Base-by-base conservation (phyloP, 257 asterid species). In the Ocimum tenuiflorum region DNA sequence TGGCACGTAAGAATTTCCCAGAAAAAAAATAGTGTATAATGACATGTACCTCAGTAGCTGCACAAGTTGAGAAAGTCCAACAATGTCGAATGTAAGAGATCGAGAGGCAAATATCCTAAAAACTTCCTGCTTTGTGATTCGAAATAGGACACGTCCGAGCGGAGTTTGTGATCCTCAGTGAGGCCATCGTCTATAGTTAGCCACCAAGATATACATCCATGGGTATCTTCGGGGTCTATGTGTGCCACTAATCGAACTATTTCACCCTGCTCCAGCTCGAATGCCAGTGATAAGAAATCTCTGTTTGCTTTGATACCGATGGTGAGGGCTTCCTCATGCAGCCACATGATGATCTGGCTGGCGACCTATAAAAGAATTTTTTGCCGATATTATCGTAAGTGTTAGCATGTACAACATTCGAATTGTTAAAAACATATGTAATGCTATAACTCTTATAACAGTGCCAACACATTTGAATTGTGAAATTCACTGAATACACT, bases 151-250 rank as follows among this genome's bases (percentile, higher is more conserved):
- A 74, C 63, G 59, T 86, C 85, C 24, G 81, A 71, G 18, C 43
- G 79, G 70, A 84, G 72, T 33, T 83, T 84, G 79, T 69, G 77
- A 51, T 88, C 91, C 58, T 77, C 89, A 0, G 77, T 72, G 54
- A 75, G 73, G 35, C 89, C 95, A 39, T 87, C 80, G 7, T 85
- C 88, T 59, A 88, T 58, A 15, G 77, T 84, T 67, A 94, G 76
- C 97, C 97, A 94, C 97, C 99, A 94, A 5, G 97, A 84, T 67
- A 94, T 86, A 86, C 96, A 94, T n/a, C 96, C 96, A 68, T 78
- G 71, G 47, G 81, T 24, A 74, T 88, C 88, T 33, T 88, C 91
- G 4, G 97, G 96, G 82, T 90, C 94, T 14, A 86, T 80, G 48
- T 90, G 96, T 31, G 97, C 89, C 81, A 85, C 89, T 49, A 94